Conservation (phyloP, 1,284 basidiomycete genomes). For the Naganishia sp. region DNA sequence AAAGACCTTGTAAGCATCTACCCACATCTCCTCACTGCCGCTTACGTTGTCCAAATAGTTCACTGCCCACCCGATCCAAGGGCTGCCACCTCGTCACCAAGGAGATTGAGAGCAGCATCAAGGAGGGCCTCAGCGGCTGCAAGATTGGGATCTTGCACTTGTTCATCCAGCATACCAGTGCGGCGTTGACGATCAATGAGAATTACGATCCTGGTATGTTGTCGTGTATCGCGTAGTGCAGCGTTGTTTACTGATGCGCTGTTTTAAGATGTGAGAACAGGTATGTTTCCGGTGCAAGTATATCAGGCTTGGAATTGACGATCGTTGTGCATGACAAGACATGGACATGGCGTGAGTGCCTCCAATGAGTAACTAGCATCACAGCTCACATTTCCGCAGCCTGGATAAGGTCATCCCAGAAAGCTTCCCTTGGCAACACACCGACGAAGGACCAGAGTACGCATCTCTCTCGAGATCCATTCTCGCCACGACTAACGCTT, state of each 20-base stretch:
- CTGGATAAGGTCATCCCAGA: slow-evolving; percentile 87
- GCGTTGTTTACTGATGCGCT: neutral
- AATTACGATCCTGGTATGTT: slow-evolving; percentile 70
- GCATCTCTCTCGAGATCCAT: slow-evolving; percentile 40
- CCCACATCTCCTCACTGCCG: neutral
- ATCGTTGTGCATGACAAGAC: slow-evolving; percentile 41
- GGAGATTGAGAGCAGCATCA: slow-evolving; percentile 70
- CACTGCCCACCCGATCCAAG: slow-evolving; percentile 53
- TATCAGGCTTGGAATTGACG: slow-evolving; percentile 1
- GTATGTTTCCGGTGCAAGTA: slow-evolving; percentile 60
- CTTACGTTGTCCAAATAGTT: slow-evolving; percentile 35
- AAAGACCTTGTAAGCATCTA: slow-evolving; percentile 67
- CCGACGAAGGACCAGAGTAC: slow-evolving; percentile 86
- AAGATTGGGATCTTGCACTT: slow-evolving; percentile 61
- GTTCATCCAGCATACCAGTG: slow-evolving; percentile 83
- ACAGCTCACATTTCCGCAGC: slow-evolving; percentile 17
- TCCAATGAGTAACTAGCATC: slow-evolving; percentile 55
- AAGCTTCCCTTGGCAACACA: slow-evolving; percentile 79
- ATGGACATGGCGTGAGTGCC: slow-evolving; percentile 55
- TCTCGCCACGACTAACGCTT: neutral
- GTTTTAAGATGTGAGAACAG: slow-evolving; percentile 43
- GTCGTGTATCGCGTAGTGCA: neutral
- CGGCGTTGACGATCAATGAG: slow-evolving; percentile 83
- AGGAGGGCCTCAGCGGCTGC: slow-evolving; percentile 69
- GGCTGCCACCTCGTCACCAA: slow-evolving; percentile 82